These are phyloP conservation scores for Scorias spongiosa DNA, from an alignment of 2,329 filamentous ascomycete genomes.

Conservation along the genomic window DNA sequence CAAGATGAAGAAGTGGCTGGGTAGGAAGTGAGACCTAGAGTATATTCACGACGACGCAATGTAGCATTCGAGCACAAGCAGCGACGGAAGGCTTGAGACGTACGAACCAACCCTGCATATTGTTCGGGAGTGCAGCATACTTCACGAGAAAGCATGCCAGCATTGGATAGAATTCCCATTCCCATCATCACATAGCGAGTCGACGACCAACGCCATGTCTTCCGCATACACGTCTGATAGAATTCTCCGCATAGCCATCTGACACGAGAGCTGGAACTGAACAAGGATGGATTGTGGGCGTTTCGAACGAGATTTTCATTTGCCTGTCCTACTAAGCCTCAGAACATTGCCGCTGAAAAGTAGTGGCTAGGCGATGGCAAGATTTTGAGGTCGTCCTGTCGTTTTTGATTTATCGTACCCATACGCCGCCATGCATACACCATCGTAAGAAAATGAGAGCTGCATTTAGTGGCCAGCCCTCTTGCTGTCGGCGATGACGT, in stretches of 20 bases:
- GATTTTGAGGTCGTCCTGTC: background rate
- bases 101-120: no score
- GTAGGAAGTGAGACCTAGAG: conserved; percentile 44
- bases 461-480: conserved; percentile 51
- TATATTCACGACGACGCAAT: no score
- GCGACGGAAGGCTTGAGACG: no score
- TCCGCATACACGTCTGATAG: no score
- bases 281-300: background rate
- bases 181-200: no score
- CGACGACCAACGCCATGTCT: no score
- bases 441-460: conserved; percentile 2
- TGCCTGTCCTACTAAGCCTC: background rate
- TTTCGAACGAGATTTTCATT: background rate
- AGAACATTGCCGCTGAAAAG: background rate
- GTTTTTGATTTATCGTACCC: background rate
- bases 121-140: no score
- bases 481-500: conserved; percentile 94
- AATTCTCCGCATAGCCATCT: no score
- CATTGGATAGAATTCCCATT: no score
- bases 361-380: background rate
- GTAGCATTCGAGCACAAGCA: no score
- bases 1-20: conserved; percentile 53
- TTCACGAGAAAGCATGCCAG: no score
- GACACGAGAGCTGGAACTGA: no score
- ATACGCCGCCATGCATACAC: background rate